A percentile compares a stretch with the other conserved stretches of the same genome.
These are phyloP conservation scores for Tricladium varicosporioides DNA, from an alignment of 2,329 filamentous ascomycete genomes.

Conservation along the genomic window DNA sequence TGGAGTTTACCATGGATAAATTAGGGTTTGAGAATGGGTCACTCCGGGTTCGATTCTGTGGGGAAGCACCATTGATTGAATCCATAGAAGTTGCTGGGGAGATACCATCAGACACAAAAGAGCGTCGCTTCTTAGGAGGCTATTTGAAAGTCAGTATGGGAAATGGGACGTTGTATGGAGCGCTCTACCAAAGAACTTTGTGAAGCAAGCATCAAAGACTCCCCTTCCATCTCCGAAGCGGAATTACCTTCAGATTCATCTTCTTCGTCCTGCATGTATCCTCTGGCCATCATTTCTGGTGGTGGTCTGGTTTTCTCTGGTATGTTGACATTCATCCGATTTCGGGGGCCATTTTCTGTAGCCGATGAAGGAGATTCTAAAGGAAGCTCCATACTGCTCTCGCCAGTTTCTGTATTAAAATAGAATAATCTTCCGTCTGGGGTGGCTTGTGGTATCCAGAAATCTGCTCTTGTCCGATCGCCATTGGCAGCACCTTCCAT, in stretches of 20 bases:
- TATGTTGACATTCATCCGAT: constrained; percentile 83
- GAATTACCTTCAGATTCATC: constrained; percentile 83
- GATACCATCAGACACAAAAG: constrained; percentile 58
- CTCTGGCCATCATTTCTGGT: constrained; percentile 85
- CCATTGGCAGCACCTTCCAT: constrained; percentile 63
- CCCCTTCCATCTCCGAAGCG: constrained; percentile 81
- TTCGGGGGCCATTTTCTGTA: constrained; percentile 80
- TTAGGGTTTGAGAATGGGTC: constrained; percentile 55
- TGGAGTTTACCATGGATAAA: constrained; percentile 49
- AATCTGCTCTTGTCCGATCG: constrained; percentile 84
- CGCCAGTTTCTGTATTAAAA: constrained; percentile 96
- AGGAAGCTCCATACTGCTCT: constrained; percentile 91
- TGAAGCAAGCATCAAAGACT: constrained; percentile 67
- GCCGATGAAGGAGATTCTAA: constrained; percentile 82
- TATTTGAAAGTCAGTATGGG: constrained; percentile 27
- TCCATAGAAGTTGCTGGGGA: constrained; percentile 91
- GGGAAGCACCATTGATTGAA: constrained; percentile 72
- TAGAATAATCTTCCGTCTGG: constrained; percentile 92
- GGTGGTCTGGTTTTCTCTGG: constrained; percentile 89
- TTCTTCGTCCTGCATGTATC: constrained; percentile 79
- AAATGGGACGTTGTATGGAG: neutral
- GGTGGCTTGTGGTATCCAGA: constrained; percentile 98
- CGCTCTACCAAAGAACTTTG: constrained; percentile 66
- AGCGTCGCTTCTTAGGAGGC: constrained; percentile 62
- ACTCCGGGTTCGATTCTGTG: constrained; percentile 53